These are phyloP conservation scores for Aegilops longissima DNA, from an alignment of 176 grass and related monocot genomes.

Conservation along the genomic window DNA sequence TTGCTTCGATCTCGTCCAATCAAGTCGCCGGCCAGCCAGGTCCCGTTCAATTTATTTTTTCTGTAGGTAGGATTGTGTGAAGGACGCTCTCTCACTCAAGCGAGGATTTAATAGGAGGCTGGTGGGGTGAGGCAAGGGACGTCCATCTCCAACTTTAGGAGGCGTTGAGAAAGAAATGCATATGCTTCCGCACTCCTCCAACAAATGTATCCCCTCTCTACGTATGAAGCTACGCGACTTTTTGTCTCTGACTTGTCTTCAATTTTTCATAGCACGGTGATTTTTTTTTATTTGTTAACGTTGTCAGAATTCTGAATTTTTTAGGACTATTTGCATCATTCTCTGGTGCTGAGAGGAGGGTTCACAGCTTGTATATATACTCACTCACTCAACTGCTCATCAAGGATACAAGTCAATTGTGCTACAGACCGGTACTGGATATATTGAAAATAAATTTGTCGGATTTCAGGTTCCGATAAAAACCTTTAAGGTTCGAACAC, in stretches of 20 bases:
- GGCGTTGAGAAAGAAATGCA: not conserved
- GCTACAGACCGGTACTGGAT: not conserved
- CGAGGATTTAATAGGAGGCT: slow-evolving; percentile 27
- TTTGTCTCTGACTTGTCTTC: slow-evolving; percentile 12
- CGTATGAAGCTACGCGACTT: not conserved
- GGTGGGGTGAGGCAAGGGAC: slow-evolving; percentile 6
- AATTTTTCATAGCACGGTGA: not conserved
- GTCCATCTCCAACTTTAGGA: slow-evolving; percentile 33
- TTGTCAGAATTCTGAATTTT: not conserved
- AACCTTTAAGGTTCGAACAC: too few relatives aligned
- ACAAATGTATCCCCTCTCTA: not conserved
- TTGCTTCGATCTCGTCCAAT: slow-evolving; percentile 7
- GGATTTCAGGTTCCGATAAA: too few relatives aligned
- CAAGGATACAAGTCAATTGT: not conserved
- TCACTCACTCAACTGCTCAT: not conserved
- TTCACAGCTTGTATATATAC: slow-evolving; percentile 12
- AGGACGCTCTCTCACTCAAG: slow-evolving; percentile 23
- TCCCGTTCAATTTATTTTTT: slow-evolving; percentile 5
- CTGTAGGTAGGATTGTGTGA: slow-evolving; percentile 21
- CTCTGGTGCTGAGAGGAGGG: not conserved
- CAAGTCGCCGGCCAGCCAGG: not conserved
- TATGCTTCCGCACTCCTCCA: not conserved
- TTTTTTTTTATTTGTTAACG: not conserved
- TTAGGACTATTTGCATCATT: not conserved
- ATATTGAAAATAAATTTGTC: not conserved